phyloP scores from a whole-genome alignment of 2,329 filamentous ascomycete species.

The Trichoderma semiorbis region DNA sequence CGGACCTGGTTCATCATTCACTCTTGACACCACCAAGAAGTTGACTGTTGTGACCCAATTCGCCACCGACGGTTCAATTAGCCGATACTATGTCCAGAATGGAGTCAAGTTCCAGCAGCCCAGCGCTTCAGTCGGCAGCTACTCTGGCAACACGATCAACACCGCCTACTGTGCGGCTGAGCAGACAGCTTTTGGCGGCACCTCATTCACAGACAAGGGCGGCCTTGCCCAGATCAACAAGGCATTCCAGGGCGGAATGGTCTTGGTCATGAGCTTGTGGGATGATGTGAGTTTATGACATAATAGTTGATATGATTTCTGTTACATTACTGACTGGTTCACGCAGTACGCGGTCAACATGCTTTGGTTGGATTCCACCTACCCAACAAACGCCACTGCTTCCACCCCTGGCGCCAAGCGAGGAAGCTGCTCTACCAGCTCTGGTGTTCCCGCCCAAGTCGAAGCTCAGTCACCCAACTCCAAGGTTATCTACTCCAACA shows the following conservation, averaged over 20 bases:
- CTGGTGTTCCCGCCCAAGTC: conserved; percentile 50
- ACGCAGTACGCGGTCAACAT: conserved; percentile 59
- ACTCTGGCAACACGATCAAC: conserved; percentile 50
- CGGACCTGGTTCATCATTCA: conserved; percentile 51
- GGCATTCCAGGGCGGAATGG: conserved; percentile 41
- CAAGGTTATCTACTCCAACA: conserved; percentile 56
- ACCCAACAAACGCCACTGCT: conserved; percentile 47
- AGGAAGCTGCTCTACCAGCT: conserved; percentile 51
- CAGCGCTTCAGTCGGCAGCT: conserved; percentile 45
- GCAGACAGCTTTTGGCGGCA: conserved; percentile 54
- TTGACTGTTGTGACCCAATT: conserved; percentile 68
- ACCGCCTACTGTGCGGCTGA: conserved; percentile 55
- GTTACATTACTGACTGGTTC: not conserved
- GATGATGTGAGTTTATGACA: conserved; percentile 47
- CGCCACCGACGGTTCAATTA: conserved; percentile 52
- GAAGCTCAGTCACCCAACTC: conserved; percentile 45
- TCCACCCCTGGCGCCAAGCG: conserved; percentile 45
- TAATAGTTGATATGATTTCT: not conserved
- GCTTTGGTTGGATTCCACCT: conserved; percentile 71
- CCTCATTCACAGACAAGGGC: conserved; percentile 53
- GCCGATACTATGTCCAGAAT: conserved; percentile 63
- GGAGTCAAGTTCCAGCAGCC: conserved; percentile 48
- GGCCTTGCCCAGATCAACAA: conserved; percentile 56
- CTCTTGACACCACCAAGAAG: conserved; percentile 56
- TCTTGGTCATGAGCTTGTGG: conserved; percentile 53